A percentile compares a stretch with the other conserved stretches of the same genome.
These are phyloP conservation scores for Hemerocallis citrina DNA, from an alignment of 106 monocot species.

Conservation along the genomic window DNA sequence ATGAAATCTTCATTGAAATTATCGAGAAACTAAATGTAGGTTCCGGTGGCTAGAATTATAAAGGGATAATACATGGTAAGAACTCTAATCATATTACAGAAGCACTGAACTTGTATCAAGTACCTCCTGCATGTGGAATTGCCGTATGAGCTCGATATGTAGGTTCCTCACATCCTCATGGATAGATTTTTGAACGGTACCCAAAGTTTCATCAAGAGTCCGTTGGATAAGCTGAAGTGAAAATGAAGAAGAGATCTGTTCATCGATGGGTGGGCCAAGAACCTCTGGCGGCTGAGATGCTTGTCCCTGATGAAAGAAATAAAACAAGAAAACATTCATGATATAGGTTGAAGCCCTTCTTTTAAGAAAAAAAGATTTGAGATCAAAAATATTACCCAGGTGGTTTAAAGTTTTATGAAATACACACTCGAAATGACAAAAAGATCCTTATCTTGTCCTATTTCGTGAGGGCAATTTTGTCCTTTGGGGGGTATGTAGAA, in stretches of 20 bases:
- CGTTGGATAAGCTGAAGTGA: constrained; percentile 86
- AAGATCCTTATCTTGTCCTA: too few species aligned
- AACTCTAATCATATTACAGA: too few species aligned
- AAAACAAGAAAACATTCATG: constrained; percentile 1
- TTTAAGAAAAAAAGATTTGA: not conserved
- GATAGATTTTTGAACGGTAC: constrained; percentile 63
- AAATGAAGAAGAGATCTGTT: constrained; percentile 55
- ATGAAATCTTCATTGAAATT: not conserved
- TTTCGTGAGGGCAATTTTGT: too few species aligned
- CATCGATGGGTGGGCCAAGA: constrained; percentile 31
- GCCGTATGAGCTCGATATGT: constrained; percentile 87
- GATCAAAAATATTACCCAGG: not conserved
- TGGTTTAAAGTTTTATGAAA: too few species aligned
- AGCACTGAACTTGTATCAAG: not conserved
- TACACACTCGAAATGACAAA: too few species aligned
- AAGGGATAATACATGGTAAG: too few species aligned
- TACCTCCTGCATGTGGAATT: constrained; percentile 97
- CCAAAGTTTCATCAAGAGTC: constrained; percentile 81
- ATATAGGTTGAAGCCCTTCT: not conserved
- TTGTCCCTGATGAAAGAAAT: constrained; percentile 33
- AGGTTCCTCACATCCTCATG: constrained; percentile 91
- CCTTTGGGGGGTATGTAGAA: not conserved
- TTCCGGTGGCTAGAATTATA: too few species aligned
- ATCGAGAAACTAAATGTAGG: too few species aligned
- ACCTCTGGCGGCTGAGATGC: constrained; percentile 20